Evolutionary conservation across 192 early-diverging fungal genomes (phyloP).

Genomic region (Dimargaris xerosporica): DNA sequence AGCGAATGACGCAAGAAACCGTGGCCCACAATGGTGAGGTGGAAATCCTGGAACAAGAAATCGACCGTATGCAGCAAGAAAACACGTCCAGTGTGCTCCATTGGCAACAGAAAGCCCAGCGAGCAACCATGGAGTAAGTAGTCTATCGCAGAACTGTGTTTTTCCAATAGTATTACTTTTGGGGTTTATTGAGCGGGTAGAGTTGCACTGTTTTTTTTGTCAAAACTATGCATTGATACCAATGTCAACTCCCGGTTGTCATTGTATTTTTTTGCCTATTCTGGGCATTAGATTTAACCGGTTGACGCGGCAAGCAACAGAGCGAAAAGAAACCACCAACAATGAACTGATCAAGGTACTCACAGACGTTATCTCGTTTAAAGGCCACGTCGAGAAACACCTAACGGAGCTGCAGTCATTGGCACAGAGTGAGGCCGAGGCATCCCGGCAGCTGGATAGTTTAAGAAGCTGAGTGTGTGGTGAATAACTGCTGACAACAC

Average conservation of each 20-base stretch:
- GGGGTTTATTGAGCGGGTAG: too few species aligned
- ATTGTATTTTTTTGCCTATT: not conserved
- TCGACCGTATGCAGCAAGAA: constrained; percentile 3
- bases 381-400: constrained; percentile 9
- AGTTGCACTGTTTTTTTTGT: not conserved
- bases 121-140: constrained; percentile 10
- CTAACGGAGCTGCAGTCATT: constrained; percentile 2
- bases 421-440: not conserved
- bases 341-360: constrained; percentile 10
- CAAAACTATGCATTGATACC: not conserved
- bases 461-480: too few species aligned
- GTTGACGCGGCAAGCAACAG: not conserved
- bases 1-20: constrained; percentile 11
- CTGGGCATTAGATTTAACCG: constrained; percentile 9
- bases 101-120: constrained; percentile 10
- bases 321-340: not conserved
- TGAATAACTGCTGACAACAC: too few species aligned
- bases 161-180: not conserved
- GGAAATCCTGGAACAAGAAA: constrained; percentile 1
- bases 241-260: not conserved
- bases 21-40: constrained; percentile 3
- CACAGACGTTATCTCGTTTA: constrained; percentile 3
- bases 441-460: not conserved
- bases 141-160: not conserved
- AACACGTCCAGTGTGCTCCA: constrained; percentile 2